Base-by-base conservation (phyloP, 176 grass and related monocot genomes). In the Zea luxurians region DNA sequence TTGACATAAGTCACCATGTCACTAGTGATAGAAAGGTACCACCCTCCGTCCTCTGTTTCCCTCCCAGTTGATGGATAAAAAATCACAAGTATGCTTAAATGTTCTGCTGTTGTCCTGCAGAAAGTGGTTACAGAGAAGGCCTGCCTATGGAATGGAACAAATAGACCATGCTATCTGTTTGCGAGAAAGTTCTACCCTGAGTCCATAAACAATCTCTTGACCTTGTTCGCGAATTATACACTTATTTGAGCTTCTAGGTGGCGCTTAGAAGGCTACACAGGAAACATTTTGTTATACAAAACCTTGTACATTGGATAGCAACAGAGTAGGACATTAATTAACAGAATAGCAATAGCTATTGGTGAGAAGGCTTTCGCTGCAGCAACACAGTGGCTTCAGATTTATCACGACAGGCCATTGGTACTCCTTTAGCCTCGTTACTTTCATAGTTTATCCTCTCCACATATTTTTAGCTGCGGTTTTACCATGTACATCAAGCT, bases 21-120 rank as follows among this genome's bases (percentile, higher is more conserved):
- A 98, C 96, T 41, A 98, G 96, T 78, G 92, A 95, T 84, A 84
- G 76, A 63, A 92, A 89, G 91, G 96, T 88, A 8, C 7, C 13
- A 48, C 89, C 66, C 45, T 13, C 17, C 9, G n/a, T 36, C 36
- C 11, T 16, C 1, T 48, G 7, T 52, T 6, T 43, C 41, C 52
- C 55, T 44, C 46, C 1, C 4, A 48, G 13, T 27, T 15, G 54
- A 40, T 42, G 27, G 13, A 73, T 54, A 75, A 52, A 75, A 70
- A 37, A 15, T 16, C 36, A 48, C 46, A 80, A 21, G 52, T 15
- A 52, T 15, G 5, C 54, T 54, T 38, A 9, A 21, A 45, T 13
- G 10, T 59, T 83, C 57, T 47, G 35, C 4, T 15, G 5, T 80
- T 59, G 63, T 59, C 12, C 45, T 81, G 67, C 90, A 92, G 90